Evolutionary conservation across 371 early-diverging fungal species (phyloP).

Genomic region (Saksenaea oblongispora): DNA sequence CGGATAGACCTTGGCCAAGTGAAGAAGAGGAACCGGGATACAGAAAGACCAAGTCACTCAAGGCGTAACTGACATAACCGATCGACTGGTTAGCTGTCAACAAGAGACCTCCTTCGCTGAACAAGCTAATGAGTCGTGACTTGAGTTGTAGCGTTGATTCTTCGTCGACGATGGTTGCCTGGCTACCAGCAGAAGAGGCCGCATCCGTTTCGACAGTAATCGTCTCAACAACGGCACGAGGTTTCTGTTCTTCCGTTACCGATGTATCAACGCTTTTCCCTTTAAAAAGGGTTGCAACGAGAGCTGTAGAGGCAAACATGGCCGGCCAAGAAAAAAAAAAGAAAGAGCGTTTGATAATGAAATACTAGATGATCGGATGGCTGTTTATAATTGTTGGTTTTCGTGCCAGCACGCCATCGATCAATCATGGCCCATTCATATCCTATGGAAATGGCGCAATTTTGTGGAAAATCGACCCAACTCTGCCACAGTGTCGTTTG

Average conservation of each 20-base stretch:
- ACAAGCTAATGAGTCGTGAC: slow-evolving; percentile 30
- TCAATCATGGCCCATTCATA: not conserved
- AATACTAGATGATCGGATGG: not conserved
- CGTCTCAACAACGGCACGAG: slow-evolving; percentile 5
- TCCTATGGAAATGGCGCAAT: slow-evolving; percentile 6
- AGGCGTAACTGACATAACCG: slow-evolving; percentile 73
- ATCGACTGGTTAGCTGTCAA: slow-evolving; percentile 70
- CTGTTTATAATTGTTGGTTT: not conserved
- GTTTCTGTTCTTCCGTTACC: slow-evolving; percentile 19
- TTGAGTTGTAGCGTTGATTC: slow-evolving; percentile 34
- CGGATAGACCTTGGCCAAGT: slow-evolving; percentile 62
- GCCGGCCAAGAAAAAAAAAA: not conserved
- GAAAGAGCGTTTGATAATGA: slow-evolving; percentile 8
- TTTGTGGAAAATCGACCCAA: not conserved
- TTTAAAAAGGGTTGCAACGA: slow-evolving; percentile 28
- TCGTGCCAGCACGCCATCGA: slow-evolving; percentile 2
- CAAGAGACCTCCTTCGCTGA: slow-evolving; percentile 18
- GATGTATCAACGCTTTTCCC: slow-evolving; percentile 17
- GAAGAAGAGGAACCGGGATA: slow-evolving; percentile 60
- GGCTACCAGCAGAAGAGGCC: slow-evolving; percentile 46
- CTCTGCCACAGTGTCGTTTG: not conserved
- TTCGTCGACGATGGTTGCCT: slow-evolving; percentile 50
- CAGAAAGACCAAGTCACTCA: slow-evolving; percentile 80
- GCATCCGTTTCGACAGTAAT: slow-evolving; percentile 28
- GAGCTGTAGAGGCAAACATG: slow-evolving; percentile 31